phyloP scores from a whole-genome alignment of 495 filamentous ascomycete genomes.

The Xanthoparmelia taractica region DNA sequence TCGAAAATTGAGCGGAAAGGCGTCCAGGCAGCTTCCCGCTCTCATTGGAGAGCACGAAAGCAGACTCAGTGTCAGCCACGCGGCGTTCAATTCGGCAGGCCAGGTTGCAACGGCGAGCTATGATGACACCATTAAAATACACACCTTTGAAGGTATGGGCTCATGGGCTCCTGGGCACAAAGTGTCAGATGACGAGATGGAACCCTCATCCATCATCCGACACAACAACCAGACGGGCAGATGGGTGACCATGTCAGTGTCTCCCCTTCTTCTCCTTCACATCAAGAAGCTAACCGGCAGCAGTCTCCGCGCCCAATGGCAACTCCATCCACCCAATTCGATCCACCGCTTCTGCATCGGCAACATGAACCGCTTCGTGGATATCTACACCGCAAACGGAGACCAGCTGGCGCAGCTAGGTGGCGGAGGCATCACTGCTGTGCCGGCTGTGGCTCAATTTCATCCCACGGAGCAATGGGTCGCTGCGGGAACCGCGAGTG shows the following conservation, averaged over 20 bases:
- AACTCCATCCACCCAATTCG: slow-evolving; percentile 62
- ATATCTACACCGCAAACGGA: slow-evolving; percentile 71
- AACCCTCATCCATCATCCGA: slow-evolving; percentile 57
- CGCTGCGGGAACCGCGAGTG: slow-evolving; percentile 83
- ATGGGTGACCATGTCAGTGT: slow-evolving; percentile 61
- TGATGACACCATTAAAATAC: slow-evolving; percentile 90
- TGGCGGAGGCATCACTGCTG: slow-evolving; percentile 83
- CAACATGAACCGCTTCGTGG: slow-evolving; percentile 97
- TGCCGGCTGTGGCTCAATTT: slow-evolving; percentile 86
- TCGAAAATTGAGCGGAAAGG: slow-evolving; percentile 59
- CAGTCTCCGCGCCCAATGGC: slow-evolving; percentile 91
- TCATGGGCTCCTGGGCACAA: slow-evolving; percentile 57
- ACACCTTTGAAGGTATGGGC: slow-evolving; percentile 60
- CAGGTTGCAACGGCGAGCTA: slow-evolving; percentile 87
- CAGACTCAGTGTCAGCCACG: slow-evolving; percentile 80
- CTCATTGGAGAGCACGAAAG: slow-evolving; percentile 75
- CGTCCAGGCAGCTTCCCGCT: slow-evolving; percentile 48
- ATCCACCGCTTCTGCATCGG: slow-evolving; percentile 85
- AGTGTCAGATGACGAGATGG: slow-evolving; percentile 53
- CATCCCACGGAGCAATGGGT: slow-evolving; percentile 88
- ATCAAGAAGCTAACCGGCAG: slow-evolving; percentile 10
- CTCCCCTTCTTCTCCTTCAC: not conserved
- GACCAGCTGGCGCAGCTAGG: slow-evolving; percentile 87
- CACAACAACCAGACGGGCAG: slow-evolving; percentile 97
- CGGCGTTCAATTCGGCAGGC: slow-evolving; percentile 73